Conservation (phyloP, 2,329 filamentous ascomycete genomes). For the Fusarium protoensiforme region DNA sequence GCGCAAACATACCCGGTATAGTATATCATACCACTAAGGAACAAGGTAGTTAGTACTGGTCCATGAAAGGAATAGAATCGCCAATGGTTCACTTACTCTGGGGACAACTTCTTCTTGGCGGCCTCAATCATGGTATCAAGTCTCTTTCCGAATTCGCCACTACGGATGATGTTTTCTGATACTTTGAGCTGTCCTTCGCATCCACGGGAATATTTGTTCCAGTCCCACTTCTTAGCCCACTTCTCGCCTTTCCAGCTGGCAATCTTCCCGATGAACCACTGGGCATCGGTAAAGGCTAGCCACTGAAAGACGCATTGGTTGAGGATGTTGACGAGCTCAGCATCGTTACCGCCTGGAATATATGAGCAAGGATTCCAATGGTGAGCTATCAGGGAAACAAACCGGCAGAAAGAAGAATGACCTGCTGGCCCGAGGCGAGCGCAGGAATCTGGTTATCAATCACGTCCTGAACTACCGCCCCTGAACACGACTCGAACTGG, state of each 20-base stretch:
- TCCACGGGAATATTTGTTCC: not conserved
- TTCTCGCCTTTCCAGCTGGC: not conserved
- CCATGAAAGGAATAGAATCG: accelerated
- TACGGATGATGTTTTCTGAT: constrained; percentile 2
- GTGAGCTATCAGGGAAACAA: not conserved
- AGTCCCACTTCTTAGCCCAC: constrained; percentile 6
- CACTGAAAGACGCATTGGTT: constrained; percentile 18
- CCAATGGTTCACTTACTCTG: not conserved
- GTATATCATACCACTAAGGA: constrained; percentile 13
- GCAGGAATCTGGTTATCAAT: constrained; percentile 26
- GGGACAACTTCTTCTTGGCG: not conserved
- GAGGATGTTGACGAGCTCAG: constrained; percentile 11
- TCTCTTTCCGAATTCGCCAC: not conserved
- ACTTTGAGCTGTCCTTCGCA: constrained; percentile 1
- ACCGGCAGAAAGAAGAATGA: constrained; percentile 14
- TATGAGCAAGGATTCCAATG: not conserved
- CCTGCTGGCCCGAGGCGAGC: constrained; percentile 2
- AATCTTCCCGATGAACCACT: not conserved
- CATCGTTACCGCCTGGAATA: constrained; percentile 11
- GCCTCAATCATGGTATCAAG: not conserved
- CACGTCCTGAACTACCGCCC: constrained; percentile 11
- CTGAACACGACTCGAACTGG: constrained; percentile 31
- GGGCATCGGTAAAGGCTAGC: not conserved
- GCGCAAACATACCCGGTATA: constrained; percentile 8
- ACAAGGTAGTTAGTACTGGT: not conserved